Percentiles rank a stretch among this genome's conserved stretches.
Conservation (phyloP, 2,329 filamentous ascomycete species). For the Claviceps paspali region DNA sequence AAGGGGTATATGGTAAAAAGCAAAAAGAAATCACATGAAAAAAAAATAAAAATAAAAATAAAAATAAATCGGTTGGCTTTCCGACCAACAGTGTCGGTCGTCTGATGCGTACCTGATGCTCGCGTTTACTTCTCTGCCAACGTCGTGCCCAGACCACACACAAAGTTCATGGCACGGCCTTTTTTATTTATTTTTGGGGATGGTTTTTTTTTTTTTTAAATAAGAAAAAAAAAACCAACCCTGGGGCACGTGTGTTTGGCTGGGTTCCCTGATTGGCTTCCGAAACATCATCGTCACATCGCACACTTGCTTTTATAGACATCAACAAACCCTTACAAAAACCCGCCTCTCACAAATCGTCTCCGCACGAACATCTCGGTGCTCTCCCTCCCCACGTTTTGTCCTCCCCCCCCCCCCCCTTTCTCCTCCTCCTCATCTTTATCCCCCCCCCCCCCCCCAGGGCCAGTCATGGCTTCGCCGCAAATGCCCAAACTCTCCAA, state of each 20-base stretch:
- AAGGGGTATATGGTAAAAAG: neutral
- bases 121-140: neutral
- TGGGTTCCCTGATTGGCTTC: neutral
- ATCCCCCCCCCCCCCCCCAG: neutral
- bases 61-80: neutral
- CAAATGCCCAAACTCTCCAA: conserved; percentile 16
- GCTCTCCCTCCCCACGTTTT: too few relatives aligned
- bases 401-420: too few relatives aligned
- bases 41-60: too few relatives aligned
- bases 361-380: too few relatives aligned
- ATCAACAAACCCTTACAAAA: too few relatives aligned
- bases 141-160: neutral
- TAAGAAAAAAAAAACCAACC: too few relatives aligned
- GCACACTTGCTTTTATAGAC: too few relatives aligned
- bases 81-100: neutral
- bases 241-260: neutral
- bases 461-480: conserved; percentile 12
- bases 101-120: neutral
- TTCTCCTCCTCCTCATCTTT: too few relatives aligned
- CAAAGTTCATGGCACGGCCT: neutral
- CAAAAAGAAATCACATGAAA: too few relatives aligned
- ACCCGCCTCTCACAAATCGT: too few relatives aligned
- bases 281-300: too few relatives aligned
- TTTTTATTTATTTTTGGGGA: neutral
- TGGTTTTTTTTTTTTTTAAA: neutral